Percentiles rank a stretch among this genome's conserved stretches.
phyloP scores from a whole-genome alignment of 495 filamentous ascomycete species.

The Hypoxylon lienhwacheense region DNA sequence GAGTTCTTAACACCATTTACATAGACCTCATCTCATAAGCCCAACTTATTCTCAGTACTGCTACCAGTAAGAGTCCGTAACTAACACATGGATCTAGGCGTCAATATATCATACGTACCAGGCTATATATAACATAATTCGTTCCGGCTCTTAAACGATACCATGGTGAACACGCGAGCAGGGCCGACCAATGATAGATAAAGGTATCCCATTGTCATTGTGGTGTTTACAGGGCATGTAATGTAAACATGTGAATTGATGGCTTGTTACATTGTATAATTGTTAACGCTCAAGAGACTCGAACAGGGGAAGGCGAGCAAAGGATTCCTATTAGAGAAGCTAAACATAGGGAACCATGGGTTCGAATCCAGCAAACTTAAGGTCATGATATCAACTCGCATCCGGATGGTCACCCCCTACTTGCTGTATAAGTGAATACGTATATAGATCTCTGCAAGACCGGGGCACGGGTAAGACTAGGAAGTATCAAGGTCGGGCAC shows the following conservation, averaged over 20 bases:
- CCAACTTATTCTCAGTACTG: no score
- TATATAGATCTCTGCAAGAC: background rate
- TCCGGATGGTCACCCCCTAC: background rate
- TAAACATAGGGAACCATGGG: constrained; percentile 15
- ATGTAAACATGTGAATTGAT: constrained; percentile 19
- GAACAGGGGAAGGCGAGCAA: constrained; percentile 20
- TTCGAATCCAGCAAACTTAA: constrained; percentile 14
- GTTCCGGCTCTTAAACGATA: no score
- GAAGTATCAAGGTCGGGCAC: background rate
- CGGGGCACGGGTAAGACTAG: background rate
- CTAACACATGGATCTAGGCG: no score
- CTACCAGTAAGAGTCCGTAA: no score
- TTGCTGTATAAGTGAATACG: background rate
- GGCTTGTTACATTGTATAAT: no score
- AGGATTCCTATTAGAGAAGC: constrained; percentile 28
- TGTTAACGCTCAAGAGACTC: constrained; percentile 23
- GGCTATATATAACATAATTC: no score
- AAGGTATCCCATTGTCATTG: constrained; percentile 2
- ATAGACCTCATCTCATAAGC: no score
- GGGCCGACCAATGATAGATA: no score
- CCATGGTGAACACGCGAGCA: no score
- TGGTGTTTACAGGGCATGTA: background rate
- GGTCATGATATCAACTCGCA: constrained; percentile 26
- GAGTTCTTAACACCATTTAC: no score
- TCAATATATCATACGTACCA: no score